Percentiles rank a stretch among this genome's conserved stretches.
Evolutionary conservation across 768 basidiomycete species (phyloP).

Genomic region (Boletus vermiculosoides): DNA sequence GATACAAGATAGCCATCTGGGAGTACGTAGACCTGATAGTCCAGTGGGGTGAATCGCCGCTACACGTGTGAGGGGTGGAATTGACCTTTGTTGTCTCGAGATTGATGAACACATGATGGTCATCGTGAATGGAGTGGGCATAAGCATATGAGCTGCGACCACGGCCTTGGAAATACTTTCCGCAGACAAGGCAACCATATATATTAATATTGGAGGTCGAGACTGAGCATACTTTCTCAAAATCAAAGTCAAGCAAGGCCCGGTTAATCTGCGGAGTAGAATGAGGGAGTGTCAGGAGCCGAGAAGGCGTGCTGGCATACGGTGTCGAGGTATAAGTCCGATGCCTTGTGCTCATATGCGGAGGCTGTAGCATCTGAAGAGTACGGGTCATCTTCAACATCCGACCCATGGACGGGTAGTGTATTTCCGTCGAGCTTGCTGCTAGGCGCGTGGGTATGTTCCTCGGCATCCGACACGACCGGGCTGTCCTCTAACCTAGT

Average conservation of each 20-base stretch:
- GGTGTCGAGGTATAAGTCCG: conserved; percentile 94
- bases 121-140: conserved; percentile 94
- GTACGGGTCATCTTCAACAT: conserved; percentile 29
- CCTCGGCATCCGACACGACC: conserved; percentile 15
- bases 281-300: conserved; percentile 19
- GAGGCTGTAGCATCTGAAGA: conserved; percentile 26
- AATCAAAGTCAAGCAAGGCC: conserved; percentile 92
- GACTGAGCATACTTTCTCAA: conserved; percentile 98
- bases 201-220: conserved; percentile 96
- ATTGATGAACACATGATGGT: conserved; percentile 98
- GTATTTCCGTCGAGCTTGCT: conserved; percentile 32
- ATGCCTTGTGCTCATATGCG: conserved; percentile 43
- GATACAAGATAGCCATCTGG: conserved; percentile 97
- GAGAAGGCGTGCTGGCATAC: conserved; percentile 45
- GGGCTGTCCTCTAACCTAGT: conserved; percentile 21
- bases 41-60: conserved; percentile 14
- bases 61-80: conserved; percentile 17
- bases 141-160: conserved; percentile 94
- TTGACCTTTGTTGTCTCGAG: conserved; percentile 82
- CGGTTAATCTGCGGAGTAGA: conserved; percentile 73
- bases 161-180: conserved; percentile 98
- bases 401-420: conserved; percentile 17
- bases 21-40: conserved; percentile 84
- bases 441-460: conserved; percentile 28
- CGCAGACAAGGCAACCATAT: conserved; percentile 96